These are phyloP conservation scores for Fusarium dlaminii DNA, from an alignment of 2,329 filamentous ascomycete genomes.

Conservation along the genomic window DNA sequence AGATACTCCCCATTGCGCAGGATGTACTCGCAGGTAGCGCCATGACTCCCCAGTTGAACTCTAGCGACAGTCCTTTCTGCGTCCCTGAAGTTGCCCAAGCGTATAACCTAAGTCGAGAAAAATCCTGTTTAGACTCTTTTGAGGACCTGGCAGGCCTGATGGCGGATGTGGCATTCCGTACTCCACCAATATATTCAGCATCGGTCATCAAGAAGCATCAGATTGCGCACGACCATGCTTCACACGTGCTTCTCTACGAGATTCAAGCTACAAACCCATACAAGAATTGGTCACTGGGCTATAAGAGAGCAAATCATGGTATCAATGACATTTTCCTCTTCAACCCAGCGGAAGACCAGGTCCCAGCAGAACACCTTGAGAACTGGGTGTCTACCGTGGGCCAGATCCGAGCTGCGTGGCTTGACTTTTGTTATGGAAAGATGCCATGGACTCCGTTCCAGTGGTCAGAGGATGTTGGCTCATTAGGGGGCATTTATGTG, in stretches of 20 bases:
- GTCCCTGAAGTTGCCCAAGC: neutral
- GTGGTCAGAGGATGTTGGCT: neutral
- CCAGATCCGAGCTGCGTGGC: neutral
- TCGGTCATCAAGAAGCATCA: neutral
- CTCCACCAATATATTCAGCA: neutral
- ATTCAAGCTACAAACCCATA: neutral
- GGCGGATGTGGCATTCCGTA: neutral
- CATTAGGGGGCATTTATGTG: neutral
- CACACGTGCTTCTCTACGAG: neutral
- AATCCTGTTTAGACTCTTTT: neutral
- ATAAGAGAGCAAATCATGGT: neutral
- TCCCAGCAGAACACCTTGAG: neutral
- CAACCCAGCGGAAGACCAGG: neutral
- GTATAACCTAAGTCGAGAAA: neutral
- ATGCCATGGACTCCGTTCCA: neutral
- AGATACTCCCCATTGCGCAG: neutral
- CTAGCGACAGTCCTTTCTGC: neutral
- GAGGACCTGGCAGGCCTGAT: neutral
- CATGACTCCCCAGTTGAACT: neutral
- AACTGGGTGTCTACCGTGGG: neutral
- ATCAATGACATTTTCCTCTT: neutral
- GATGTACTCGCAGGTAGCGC: neutral
- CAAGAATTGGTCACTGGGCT: neutral
- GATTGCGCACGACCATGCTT: rapidly evolving
- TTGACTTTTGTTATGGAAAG: neutral